These are phyloP conservation scores for Arachnomyces sp. DNA, from an alignment of 2,329 filamentous ascomycete species.

Conservation along the genomic window DNA sequence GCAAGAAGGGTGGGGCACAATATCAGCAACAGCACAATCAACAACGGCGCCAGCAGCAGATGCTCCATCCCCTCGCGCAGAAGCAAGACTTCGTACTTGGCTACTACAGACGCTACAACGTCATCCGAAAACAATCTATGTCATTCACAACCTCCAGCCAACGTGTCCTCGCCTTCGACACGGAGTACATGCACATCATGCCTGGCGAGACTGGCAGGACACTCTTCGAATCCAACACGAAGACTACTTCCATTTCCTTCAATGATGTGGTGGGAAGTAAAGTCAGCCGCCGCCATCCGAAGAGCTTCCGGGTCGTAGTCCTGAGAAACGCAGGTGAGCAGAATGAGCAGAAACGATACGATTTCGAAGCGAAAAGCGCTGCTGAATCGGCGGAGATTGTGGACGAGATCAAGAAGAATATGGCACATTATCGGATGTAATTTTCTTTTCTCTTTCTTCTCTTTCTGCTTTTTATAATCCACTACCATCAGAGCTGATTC, in stretches of 20 bases:
- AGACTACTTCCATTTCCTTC: constrained; percentile 56
- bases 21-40: too few relatives aligned
- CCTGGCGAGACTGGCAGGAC: constrained; percentile 48
- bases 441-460: constrained; percentile 3
- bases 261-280: constrained; percentile 57
- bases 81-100: constrained; percentile 38
- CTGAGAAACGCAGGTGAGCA: constrained; percentile 50
- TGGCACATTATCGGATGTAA: constrained; percentile 38
- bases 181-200: constrained; percentile 59
- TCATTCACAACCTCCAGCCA: constrained; percentile 55
- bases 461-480: constrained; percentile 2
- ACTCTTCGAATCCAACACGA: constrained; percentile 38
- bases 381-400: constrained; percentile 55
- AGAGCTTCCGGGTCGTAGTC: constrained; percentile 55
- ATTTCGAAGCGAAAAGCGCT: constrained; percentile 53
- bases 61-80: constrained; percentile 40
- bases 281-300: constrained; percentile 55
- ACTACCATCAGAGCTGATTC: constrained; percentile 10
- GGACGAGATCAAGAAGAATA: constrained; percentile 53
- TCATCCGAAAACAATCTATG: constrained; percentile 57
- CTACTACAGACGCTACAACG: constrained; percentile 55
- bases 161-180: constrained; percentile 54
- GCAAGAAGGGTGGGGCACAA: constrained; percentile 27
- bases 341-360: constrained; percentile 57
- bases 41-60: constrained; percentile 16